Percentiles rank a stretch among this genome's conserved stretches.
phyloP scores from a whole-genome alignment of 2,329 filamentous ascomycete species.

The Talaromyces sp. region DNA sequence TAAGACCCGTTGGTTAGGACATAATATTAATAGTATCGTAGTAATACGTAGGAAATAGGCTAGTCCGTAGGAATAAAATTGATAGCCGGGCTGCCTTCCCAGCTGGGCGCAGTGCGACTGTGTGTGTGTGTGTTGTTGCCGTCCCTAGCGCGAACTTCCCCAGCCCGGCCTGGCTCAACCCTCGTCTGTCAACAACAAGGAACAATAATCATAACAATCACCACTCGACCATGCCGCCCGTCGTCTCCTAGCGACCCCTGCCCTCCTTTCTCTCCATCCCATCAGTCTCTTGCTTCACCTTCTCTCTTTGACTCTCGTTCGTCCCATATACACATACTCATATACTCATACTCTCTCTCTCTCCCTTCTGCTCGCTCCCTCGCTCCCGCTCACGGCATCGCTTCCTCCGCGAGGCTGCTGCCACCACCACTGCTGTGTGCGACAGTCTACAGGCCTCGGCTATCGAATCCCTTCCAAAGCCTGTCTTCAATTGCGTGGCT shows the following conservation, averaged over 20 bases:
- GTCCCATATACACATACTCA: background rate
- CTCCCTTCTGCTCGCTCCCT: background rate
- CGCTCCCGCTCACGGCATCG: background rate
- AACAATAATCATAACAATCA: background rate
- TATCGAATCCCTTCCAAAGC: background rate
- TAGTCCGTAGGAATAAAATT: background rate
- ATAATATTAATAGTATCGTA: no score
- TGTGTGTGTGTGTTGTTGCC: conserved; percentile 3
- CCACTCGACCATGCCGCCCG: background rate
- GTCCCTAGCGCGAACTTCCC: conserved; percentile 10
- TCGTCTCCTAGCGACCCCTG: background rate
- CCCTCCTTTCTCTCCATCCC: background rate
- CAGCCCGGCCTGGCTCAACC: conserved; percentile 6
- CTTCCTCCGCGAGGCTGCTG: background rate
- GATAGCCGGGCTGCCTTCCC: background rate
- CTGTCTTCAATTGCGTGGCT: background rate
- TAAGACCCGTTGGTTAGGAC: no score
- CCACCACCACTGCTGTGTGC: background rate
- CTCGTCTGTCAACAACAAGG: background rate
- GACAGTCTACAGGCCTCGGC: background rate
- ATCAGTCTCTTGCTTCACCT: background rate
- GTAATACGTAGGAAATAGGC: no score
- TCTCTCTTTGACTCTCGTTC: background rate
- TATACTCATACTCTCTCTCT: background rate
- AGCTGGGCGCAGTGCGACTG: background rate